Percentiles rank a stretch among this genome's conserved stretches.
Conservation (phyloP, 1,139 yeast species). For the Debaryomyces nepalensis region DNA sequence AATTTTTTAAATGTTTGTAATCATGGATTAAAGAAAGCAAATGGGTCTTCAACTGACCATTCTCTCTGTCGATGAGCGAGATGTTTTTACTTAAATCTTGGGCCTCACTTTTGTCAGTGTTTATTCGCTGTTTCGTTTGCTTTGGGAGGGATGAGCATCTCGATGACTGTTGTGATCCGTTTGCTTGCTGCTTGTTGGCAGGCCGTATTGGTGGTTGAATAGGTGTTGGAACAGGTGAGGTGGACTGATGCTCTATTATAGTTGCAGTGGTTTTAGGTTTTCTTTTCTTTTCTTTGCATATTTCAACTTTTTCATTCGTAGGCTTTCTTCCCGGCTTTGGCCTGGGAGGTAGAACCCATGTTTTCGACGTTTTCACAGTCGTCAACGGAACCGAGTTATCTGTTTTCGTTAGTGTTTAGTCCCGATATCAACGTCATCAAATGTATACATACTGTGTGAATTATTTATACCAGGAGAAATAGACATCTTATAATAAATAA, state of each 20-base stretch:
- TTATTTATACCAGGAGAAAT: slow-evolving; percentile 10
- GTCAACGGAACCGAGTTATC: slow-evolving; percentile 12
- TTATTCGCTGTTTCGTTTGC: slow-evolving; percentile 1
- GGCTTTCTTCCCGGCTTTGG: slow-evolving; percentile 94
- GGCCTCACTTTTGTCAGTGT: slow-evolving; percentile 7
- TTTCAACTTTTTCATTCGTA: slow-evolving; percentile 20
- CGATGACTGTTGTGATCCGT: slow-evolving; percentile 11
- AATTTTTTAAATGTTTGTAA: slow-evolving; percentile 42
- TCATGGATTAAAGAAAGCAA: slow-evolving; percentile 47
- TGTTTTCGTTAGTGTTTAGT: slow-evolving; percentile 12
- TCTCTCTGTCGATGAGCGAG: slow-evolving; percentile 39
- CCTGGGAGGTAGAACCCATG: slow-evolving; percentile 90
- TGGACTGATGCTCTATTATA: slow-evolving; percentile 4
- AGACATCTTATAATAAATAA: slow-evolving; percentile 8
- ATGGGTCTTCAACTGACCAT: slow-evolving; percentile 40
- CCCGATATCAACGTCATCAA: background rate
- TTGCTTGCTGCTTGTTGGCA: slow-evolving; percentile 5
- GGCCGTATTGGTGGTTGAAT: slow-evolving; percentile 87
- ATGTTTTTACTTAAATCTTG: slow-evolving; percentile 26
- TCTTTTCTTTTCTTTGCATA: slow-evolving; percentile 15
- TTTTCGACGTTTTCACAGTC: slow-evolving; percentile 61
- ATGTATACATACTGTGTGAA: slow-evolving; percentile 8
- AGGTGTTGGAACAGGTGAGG: slow-evolving; percentile 59
- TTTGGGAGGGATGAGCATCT: background rate
- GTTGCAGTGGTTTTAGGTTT: slow-evolving; percentile 5